phyloP scores from a whole-genome alignment of 495 filamentous ascomycete species.

The Daldinia vernicosa region DNA sequence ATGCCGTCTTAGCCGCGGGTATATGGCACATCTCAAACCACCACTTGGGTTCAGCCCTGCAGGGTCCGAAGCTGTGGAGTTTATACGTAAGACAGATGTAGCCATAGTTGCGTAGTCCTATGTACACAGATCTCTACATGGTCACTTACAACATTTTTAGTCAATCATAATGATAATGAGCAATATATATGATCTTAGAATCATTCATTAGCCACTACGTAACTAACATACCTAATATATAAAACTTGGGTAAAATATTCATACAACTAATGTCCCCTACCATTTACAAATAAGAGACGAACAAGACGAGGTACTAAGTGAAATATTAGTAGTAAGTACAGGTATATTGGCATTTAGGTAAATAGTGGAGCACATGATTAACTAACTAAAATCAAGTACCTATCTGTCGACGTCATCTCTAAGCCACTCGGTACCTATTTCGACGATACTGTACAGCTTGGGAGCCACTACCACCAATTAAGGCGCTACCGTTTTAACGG shows the following conservation, averaged over 20 bases:
- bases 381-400: background rate
- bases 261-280: too few species aligned
- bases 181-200: background rate
- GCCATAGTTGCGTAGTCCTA: background rate
- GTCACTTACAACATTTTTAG: background rate
- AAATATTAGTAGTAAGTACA: background rate
- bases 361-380: slow-evolving; percentile 18
- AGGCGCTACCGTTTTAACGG: slow-evolving; percentile 18
- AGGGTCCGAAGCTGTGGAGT: slow-evolving; percentile 25
- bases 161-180: background rate
- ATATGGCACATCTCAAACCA: background rate
- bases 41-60: slow-evolving; percentile 28
- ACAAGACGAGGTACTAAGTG: background rate
- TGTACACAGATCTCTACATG: background rate
- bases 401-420: slow-evolving; percentile 28
- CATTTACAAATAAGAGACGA: background rate
- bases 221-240: background rate
- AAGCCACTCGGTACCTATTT: slow-evolving; percentile 22
- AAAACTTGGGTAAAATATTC: too few species aligned
- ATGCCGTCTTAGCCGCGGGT: slow-evolving; percentile 35
- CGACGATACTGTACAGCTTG: background rate
- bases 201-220: background rate
- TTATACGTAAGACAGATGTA: background rate
- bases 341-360: background rate
- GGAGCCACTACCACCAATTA: slow-evolving; percentile 25